phyloP scores from a whole-genome alignment of 1,139 yeast species.

The Saccharomyces hybrid region DNA sequence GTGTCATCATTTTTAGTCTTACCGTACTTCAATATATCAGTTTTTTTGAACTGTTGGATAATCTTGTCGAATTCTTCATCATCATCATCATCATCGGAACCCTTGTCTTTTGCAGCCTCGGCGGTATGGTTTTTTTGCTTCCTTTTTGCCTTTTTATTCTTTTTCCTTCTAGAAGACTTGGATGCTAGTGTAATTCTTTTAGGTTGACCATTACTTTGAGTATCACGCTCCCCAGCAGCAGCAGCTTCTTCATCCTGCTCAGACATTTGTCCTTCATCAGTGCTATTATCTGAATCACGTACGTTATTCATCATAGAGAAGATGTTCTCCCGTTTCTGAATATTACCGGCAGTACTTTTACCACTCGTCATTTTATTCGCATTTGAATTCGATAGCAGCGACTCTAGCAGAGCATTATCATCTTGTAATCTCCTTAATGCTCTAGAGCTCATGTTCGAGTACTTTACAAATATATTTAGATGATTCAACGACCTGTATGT shows the following conservation, averaged over 20 bases:
- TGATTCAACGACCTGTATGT: not conserved
- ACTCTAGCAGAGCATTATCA: slow-evolving; percentile 33
- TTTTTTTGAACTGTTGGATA: slow-evolving; percentile 24
- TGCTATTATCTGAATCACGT: slow-evolving; percentile 32
- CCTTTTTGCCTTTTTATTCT: slow-evolving; percentile 20
- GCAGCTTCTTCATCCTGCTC: slow-evolving; percentile 5
- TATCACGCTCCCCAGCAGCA: slow-evolving; percentile 7
- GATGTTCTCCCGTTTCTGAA: slow-evolving; percentile 36
- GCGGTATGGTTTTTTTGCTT: slow-evolving; percentile 11
- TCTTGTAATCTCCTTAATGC: slow-evolving; percentile 49
- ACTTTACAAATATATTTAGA: not conserved
- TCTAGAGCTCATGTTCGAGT: slow-evolving; percentile 56
- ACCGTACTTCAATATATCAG: slow-evolving; percentile 15
- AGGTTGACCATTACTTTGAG: slow-evolving; percentile 6
- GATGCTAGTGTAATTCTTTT: slow-evolving; percentile 5
- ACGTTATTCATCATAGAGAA: slow-evolving; percentile 46
- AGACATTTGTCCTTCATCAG: slow-evolving; percentile 21
- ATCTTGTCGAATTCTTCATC: slow-evolving; percentile 30
- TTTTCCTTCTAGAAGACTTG: slow-evolving; percentile 15
- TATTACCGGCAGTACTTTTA: not conserved
- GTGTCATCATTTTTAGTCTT: slow-evolving; percentile 8
- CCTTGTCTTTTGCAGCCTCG: slow-evolving; percentile 9
- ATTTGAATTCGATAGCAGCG: slow-evolving; percentile 14
- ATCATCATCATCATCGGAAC: slow-evolving; percentile 23
- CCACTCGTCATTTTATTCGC: not conserved